A percentile compares a stretch with the other conserved stretches of the same genome.
These are phyloP conservation scores for Umbelopsis isabellina DNA, from an alignment of 192 early-diverging fungal species.

Conservation along the genomic window DNA sequence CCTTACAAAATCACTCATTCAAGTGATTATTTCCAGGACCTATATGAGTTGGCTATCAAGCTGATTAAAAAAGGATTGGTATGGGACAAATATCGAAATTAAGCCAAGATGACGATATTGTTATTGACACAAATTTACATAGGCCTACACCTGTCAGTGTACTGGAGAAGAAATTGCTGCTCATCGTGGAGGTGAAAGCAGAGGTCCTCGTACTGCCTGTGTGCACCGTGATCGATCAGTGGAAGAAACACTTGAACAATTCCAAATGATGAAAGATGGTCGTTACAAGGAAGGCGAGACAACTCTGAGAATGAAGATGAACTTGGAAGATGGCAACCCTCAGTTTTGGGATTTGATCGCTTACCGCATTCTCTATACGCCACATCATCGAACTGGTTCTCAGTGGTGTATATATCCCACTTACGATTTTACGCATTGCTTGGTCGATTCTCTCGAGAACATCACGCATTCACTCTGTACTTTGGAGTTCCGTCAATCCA, in stretches of 20 bases:
- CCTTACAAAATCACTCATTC: constrained; percentile 94
- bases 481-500: constrained; percentile 90
- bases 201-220: constrained; percentile 87
- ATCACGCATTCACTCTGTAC: constrained; percentile 99
- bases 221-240: constrained; percentile 91
- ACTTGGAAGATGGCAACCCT: constrained; percentile 95
- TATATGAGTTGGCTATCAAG: constrained; percentile 94
- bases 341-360: constrained; percentile 99
- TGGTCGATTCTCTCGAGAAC: constrained; percentile 99
- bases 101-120: not conserved
- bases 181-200: constrained; percentile 88
- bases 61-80: constrained; percentile 81
- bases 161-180: constrained; percentile 92
- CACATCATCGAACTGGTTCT: constrained; percentile 90
- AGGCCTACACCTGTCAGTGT: constrained; percentile 84
- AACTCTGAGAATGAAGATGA: constrained; percentile 99
- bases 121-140: not conserved
- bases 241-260: constrained; percentile 89
- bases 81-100: not conserved
- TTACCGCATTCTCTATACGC: constrained; percentile 91
- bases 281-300: constrained; percentile 89
- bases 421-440: constrained; percentile 99
- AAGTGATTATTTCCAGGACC: constrained; percentile 95
- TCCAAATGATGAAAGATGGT: constrained; percentile 99
- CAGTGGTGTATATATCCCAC: constrained; percentile 99